Conservation (phyloP, 805 yeast species). For the Barnettozyma californica region DNA sequence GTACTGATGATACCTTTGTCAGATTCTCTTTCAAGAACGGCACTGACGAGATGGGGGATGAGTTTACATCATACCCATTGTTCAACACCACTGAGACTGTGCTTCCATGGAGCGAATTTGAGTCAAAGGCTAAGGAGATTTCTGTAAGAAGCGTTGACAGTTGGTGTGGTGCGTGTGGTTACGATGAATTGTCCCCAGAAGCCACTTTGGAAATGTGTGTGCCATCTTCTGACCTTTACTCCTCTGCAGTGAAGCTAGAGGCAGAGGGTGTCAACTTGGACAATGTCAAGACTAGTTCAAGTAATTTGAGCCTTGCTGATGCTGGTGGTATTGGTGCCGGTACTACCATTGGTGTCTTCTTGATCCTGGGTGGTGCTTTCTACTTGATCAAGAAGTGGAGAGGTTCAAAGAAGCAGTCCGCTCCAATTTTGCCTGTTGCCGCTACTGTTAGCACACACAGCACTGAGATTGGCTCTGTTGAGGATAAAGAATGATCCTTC, state of each 20-base stretch:
- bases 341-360: slow-evolving; percentile 36
- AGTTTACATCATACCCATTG: slow-evolving; percentile 32
- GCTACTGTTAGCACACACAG: background rate
- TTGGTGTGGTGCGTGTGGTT: slow-evolving; percentile 40
- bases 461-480: background rate
- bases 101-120: slow-evolving; percentile 35
- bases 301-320: slow-evolving; percentile 30
- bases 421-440: background rate
- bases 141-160: slow-evolving; percentile 24
- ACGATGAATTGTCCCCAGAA: slow-evolving; percentile 13
- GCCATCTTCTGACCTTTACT: slow-evolving; percentile 28
- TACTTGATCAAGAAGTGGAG: slow-evolving; percentile 14
- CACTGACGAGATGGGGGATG: slow-evolving; percentile 29
- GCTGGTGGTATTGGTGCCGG: slow-evolving; percentile 53
- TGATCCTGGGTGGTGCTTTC: slow-evolving; percentile 28
- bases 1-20: slow-evolving; percentile 26
- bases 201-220: slow-evolving; percentile 30
- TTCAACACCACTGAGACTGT: slow-evolving; percentile 30
- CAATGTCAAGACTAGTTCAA: slow-evolving; percentile 7
- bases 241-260: slow-evolving; percentile 26
- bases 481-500: background rate
- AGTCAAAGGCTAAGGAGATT: slow-evolving; percentile 21
- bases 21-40: slow-evolving; percentile 44
- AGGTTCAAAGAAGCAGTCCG: background rate
- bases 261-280: slow-evolving; percentile 28